Percentiles rank a stretch among this genome's conserved stretches.
Evolutionary conservation across 768 basidiomycete species (phyloP).

Genomic region (Pulveroboletus sp.): DNA sequence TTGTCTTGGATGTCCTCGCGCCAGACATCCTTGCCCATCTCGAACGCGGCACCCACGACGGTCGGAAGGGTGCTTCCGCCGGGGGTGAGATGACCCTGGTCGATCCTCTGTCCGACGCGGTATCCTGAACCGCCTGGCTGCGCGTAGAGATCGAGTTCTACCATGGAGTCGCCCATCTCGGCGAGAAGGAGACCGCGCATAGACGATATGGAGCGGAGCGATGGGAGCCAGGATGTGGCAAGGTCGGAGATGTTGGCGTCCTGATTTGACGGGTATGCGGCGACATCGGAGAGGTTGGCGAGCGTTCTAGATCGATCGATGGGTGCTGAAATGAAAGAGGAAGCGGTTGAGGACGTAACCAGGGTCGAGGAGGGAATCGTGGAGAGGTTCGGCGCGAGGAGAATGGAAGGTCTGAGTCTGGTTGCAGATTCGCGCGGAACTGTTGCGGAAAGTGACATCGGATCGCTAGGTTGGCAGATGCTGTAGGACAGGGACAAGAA

Average conservation of each 20-base stretch:
- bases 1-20: constrained; percentile 10
- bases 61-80: constrained; percentile 23
- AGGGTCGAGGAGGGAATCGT: constrained; percentile 27
- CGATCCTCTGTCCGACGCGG: constrained; percentile 39
- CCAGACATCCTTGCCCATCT: constrained; percentile 23
- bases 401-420: constrained; percentile 12
- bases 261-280: constrained; percentile 11
- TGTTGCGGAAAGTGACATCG: constrained; percentile 11
- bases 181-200: constrained; percentile 48
- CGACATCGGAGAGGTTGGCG: constrained; percentile 17
- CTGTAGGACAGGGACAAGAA: constrained; percentile 10
- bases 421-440: background rate
- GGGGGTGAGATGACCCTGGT: constrained; percentile 30
- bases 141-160: constrained; percentile 38
- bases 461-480: constrained; percentile 7
- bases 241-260: background rate
- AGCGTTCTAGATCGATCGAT: constrained; percentile 14
- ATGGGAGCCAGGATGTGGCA: constrained; percentile 20
- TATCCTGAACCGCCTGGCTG: constrained; percentile 36
- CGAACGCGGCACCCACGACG: constrained; percentile 8
- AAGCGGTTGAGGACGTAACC: constrained; percentile 22
- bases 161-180: constrained; percentile 46
- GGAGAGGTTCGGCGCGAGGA: constrained; percentile 21
- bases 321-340: constrained; percentile 22
- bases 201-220: constrained; percentile 34